Percentiles rank a stretch among this genome's conserved stretches.
phyloP scores from a whole-genome alignment of 331 rosid species.

The Malus hybrid region DNA sequence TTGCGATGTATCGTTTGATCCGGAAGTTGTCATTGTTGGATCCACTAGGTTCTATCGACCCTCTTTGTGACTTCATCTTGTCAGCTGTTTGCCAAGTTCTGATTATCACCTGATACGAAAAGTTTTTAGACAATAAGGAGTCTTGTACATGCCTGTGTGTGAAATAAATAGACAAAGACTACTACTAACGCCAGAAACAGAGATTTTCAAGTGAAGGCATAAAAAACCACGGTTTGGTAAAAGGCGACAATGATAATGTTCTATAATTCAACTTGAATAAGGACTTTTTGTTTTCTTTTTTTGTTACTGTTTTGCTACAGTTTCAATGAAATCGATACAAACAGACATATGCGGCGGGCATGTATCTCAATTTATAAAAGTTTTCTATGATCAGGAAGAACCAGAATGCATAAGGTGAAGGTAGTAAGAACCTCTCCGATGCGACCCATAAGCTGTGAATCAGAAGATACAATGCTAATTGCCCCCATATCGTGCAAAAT shows the following conservation, averaged over 20 bases:
- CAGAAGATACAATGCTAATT: slow-evolving; percentile 86
- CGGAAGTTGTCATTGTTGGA: slow-evolving; percentile 58
- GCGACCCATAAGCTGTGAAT: slow-evolving; percentile 98
- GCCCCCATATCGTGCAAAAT: slow-evolving; percentile 97
- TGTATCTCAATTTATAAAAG: not conserved
- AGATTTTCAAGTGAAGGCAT: not conserved
- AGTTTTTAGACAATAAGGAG: slow-evolving; percentile 2
- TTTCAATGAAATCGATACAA: not conserved
- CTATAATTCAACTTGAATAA: not conserved
- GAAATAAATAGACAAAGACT: not conserved
- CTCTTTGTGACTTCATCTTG: slow-evolving; percentile 89
- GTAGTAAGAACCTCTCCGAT: slow-evolving; percentile 79
- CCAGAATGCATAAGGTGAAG: not conserved
- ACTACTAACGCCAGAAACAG: not conserved
- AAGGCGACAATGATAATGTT: not conserved
- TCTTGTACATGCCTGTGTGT: not conserved
- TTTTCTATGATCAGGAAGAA: not conserved
- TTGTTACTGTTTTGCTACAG: not conserved
- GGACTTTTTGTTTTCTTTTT: not conserved
- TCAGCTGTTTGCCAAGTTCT: slow-evolving; percentile 99
- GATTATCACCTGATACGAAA: slow-evolving; percentile 58
- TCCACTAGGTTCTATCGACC: slow-evolving; percentile 34
- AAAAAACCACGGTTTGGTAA: not conserved
- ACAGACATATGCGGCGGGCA: not conserved
- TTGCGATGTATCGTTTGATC: slow-evolving; percentile 82